Conservation (phyloP, 225 moss, liverwort and hornwort species). For the Asterella californica region DNA sequence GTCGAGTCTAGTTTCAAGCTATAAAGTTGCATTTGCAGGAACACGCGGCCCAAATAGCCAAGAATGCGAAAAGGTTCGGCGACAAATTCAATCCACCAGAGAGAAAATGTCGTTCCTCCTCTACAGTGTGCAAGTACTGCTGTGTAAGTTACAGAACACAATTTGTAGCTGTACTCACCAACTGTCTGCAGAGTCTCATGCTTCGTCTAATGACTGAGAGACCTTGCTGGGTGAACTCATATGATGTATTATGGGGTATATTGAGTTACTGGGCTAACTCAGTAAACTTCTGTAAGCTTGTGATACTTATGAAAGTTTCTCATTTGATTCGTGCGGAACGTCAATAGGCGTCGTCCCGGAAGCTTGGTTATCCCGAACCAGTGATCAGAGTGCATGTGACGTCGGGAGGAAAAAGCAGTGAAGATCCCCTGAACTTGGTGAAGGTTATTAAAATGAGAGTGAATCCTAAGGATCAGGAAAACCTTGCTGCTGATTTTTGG, state of each 20-base stretch:
- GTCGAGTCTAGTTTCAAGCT: not conserved
- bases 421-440: not conserved
- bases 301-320: too few relatives aligned
- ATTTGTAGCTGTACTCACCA: not conserved
- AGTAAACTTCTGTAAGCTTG: not conserved
- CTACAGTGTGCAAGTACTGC: conserved; percentile 21
- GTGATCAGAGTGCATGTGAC: conserved; percentile 12
- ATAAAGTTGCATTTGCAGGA: not conserved
- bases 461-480: not conserved
- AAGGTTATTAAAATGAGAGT: conserved; percentile 23
- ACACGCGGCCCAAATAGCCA: not conserved
- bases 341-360: not conserved
- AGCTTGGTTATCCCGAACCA: not conserved
- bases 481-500: conserved; percentile 22
- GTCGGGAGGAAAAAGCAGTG: not conserved
- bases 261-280: too few relatives aligned
- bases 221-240: not conserved
- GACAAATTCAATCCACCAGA: not conserved
- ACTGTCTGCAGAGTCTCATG: too few relatives aligned
- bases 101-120: not conserved
- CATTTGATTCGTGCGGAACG: not conserved
- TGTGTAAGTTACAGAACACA: conserved; percentile 11
- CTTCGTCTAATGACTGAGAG: too few relatives aligned
- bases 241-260: too few relatives aligned
- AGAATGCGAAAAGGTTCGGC: not conserved